Base-by-base conservation (phyloP, 108 stramenopile genomes). In the Fragilariopsis cylindrus region DNA sequence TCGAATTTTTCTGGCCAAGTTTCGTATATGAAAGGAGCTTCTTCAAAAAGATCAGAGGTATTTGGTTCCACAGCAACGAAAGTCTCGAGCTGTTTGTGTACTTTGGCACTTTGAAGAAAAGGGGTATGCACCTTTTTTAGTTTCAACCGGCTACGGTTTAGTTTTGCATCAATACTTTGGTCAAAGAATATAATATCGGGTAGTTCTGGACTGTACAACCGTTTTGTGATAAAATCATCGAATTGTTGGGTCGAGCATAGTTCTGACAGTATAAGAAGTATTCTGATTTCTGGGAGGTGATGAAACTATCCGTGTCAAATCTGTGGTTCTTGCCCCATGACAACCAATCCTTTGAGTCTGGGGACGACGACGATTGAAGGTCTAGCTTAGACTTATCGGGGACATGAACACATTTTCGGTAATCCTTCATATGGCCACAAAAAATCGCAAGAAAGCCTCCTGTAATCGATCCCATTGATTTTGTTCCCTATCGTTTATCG, bases 121-220 rank as follows among this genome's bases (percentile, higher is more conserved):
- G 91, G 90, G 7, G 93, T 94, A 15, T 92, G 89, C 47, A 82
- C 80, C 71, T 94, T 94, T 50, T 79, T 84, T 30, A 94, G 71
- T 68, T 88, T 87, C 65, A 88, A 55, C 21, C 80, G 78, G 57
- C 88, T 90, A 13, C 94, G 78, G 57, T 94, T 94, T 65, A 88
- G 82, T 80, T 94, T 96, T 41, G 92, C 92, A 71, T 92, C 89
- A 48, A 96, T 90, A 43, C 87, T 88, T 73, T 94, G 90, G 65
- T 96, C 92, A 82, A 96, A 96, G 67, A 96, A 96, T 9, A 84
- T 90, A 8, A 96, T 70, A 48, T 92, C 95, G 7, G 92, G 92
- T 45, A 85, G 75, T 60, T 88, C 85, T 7, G 91, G 92, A 64
- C 88, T 89, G 74, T 92, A 92, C 71, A 97, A 74, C 7, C 92